Evolutionary conservation across 164 flowering plant species (phyloP).

Genomic region (Malania oleifera): DNA sequence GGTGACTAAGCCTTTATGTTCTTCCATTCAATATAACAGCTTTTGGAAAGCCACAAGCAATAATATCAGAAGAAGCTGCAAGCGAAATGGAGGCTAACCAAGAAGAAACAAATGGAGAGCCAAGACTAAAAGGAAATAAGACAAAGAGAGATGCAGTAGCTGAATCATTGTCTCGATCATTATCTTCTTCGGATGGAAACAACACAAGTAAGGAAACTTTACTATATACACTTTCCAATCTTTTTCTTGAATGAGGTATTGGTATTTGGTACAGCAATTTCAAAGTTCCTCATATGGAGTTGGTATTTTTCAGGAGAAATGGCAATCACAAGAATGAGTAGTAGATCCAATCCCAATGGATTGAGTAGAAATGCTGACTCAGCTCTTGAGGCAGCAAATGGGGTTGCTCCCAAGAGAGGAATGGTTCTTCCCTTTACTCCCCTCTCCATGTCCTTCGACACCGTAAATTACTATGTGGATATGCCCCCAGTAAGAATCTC

Average conservation of each 20-base stretch:
- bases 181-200: constrained; percentile 50
- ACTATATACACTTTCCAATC: background rate
- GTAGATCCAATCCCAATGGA: constrained; percentile 33
- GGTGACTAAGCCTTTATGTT: background rate
- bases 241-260: too few relatives aligned
- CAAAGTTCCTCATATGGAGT: constrained; percentile 1
- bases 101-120: constrained; percentile 23
- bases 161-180: constrained; percentile 18
- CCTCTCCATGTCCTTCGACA: constrained; percentile 79
- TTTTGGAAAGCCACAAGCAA: constrained; percentile 62
- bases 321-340: constrained; percentile 45
- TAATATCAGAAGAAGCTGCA: constrained; percentile 48
- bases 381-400: constrained; percentile 40
- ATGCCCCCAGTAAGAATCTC: constrained; percentile 73
- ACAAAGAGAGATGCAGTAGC: constrained; percentile 24
- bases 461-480: constrained; percentile 77
- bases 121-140: constrained; percentile 20
- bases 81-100: constrained; percentile 30
- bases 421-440: constrained; percentile 92
- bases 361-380: constrained; percentile 37
- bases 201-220: constrained; percentile 41
- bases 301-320: constrained; percentile 54
- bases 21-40: constrained; percentile 34
- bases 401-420: constrained; percentile 76
- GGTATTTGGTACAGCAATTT: background rate